A percentile compares a stretch with the other conserved stretches of the same genome.
Evolutionary conservation across 148 eudicot species (phyloP).

Genomic region (Cornus controversa): DNA sequence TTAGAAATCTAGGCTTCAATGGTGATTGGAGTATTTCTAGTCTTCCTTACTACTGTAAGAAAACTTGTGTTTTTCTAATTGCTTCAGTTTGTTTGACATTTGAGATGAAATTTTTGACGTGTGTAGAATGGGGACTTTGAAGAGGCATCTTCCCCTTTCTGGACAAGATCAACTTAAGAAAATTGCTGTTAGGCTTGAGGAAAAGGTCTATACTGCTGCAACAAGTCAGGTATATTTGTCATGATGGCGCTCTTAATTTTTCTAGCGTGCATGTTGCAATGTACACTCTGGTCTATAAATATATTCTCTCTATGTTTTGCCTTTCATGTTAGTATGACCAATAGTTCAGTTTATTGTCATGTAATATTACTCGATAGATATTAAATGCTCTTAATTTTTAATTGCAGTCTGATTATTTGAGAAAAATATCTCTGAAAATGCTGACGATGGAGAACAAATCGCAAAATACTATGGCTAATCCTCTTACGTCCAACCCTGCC

Average conservation of each 20-base stretch:
- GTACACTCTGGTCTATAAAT: no score
- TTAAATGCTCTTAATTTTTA: not conserved
- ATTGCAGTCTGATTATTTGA: constrained; percentile 67
- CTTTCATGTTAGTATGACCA: no score
- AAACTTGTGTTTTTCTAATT: no score
- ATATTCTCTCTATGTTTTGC: no score
- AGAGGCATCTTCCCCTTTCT: constrained; percentile 59
- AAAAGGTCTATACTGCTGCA: constrained; percentile 56
- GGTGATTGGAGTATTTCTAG: no score
- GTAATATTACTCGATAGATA: no score
- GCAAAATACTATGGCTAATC: constrained; percentile 43
- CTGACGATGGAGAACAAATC: constrained; percentile 63
- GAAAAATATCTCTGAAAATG: constrained; percentile 72
- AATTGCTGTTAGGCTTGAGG: constrained; percentile 73
- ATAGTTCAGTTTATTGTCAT: no score
- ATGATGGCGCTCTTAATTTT: no score
- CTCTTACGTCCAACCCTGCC: constrained; percentile 45
- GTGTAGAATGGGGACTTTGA: constrained; percentile 62
- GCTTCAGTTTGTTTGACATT: no score
- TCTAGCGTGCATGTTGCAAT: no score
- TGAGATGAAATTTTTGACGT: not conserved
- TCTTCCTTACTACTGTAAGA: no score
- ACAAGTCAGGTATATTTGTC: constrained; percentile 51
- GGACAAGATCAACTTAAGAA: constrained; percentile 67
- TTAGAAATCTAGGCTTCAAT: no score